Evolutionary conservation across 1,139 yeast species (phyloP), one percentile per base, ranked within the genome.

Genomic region (Candida albicans): DNA sequence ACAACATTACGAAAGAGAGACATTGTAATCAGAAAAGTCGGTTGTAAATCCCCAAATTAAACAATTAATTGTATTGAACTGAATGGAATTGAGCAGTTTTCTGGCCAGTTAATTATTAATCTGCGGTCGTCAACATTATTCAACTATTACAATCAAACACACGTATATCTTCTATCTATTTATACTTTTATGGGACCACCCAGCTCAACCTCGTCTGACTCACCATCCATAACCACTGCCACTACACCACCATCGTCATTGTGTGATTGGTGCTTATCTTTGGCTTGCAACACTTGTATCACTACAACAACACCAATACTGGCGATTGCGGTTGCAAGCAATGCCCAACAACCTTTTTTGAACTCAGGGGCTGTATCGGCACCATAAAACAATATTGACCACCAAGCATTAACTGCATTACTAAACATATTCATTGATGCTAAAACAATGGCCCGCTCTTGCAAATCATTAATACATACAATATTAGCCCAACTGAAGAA

Each of bases 391-490:
- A 80, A 44, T 18, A 80, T 54, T 1, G 81, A 72, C 83, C 84
- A 79, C 84, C 84, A 80, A 2, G 84, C 83, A 56, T 79, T 79
- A 11, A 79, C 79, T 1, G 82, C 82, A 54, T 79, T 77, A 35
- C 80, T 74, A 51, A 79, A 78, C 82, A 79, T 79, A 57, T 80
- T 80, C 84, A 80, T 80, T 0, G 82, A 77, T 0, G 82, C 84
- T 41, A 80, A 61, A 0, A 79, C 81, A 26, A 79, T 63, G 0
- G 84, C 82, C 50, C 84, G 66, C 53, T 77, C 81, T 58, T 79
- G 81, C 35, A 77, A 56, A 56, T 80, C 84, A 49, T 73, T 65
- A 28, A 70, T 67, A 50, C 82, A 77, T 1, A 79, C 77, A 33
- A 76, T 64, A 50, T 79, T 80, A 1, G 83, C 84, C 84, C 84